Conservation (phyloP, 1,284 basidiomycete species). For the Cryptococcus wingfieldii region DNA sequence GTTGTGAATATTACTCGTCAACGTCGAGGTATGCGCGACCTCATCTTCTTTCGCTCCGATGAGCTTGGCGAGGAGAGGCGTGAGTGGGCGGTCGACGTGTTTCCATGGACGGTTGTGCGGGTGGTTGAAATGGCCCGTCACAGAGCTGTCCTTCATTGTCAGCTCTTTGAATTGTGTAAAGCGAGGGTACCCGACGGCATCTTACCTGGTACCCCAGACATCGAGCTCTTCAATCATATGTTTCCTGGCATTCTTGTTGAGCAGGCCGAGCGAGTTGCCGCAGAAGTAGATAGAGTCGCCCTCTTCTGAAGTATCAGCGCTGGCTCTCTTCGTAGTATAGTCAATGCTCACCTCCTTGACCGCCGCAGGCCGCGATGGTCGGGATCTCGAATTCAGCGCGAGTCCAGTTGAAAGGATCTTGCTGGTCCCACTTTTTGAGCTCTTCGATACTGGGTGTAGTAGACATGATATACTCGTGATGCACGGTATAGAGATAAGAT, state of each 20-base stretch:
- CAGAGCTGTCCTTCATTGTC: constrained; percentile 58
- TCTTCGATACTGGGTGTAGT: constrained; percentile 1
- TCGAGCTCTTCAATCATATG: constrained; percentile 78
- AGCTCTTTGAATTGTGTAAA: too few relatives aligned
- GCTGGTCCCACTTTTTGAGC: constrained; percentile 27
- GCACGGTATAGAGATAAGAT: too few relatives aligned
- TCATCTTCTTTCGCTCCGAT: constrained; percentile 83
- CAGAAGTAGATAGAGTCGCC: constrained; percentile 71
- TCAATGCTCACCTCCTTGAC: constrained; percentile 32
- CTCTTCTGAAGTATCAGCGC: constrained; percentile 17
- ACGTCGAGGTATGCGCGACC: constrained; percentile 87
- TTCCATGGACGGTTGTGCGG: constrained; percentile 80
- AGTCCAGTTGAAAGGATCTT: constrained; percentile 47
- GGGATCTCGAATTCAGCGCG: constrained; percentile 48
- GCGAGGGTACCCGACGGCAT: background rate
- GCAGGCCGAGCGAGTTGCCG: constrained; percentile 88
- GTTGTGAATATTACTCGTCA: constrained; percentile 92
- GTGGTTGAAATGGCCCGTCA: constrained; percentile 88
- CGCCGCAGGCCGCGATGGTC: constrained; percentile 38
- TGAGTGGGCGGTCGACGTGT: constrained; percentile 67
- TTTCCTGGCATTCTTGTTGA: constrained; percentile 67
- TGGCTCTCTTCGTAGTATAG: background rate
- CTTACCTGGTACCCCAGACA: constrained; percentile 78
- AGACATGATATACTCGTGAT: too few relatives aligned
- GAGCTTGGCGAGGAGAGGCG: constrained; percentile 72